Conservation (phyloP, 2,329 filamentous ascomycete genomes). For the Microsporum ferrugineum region DNA sequence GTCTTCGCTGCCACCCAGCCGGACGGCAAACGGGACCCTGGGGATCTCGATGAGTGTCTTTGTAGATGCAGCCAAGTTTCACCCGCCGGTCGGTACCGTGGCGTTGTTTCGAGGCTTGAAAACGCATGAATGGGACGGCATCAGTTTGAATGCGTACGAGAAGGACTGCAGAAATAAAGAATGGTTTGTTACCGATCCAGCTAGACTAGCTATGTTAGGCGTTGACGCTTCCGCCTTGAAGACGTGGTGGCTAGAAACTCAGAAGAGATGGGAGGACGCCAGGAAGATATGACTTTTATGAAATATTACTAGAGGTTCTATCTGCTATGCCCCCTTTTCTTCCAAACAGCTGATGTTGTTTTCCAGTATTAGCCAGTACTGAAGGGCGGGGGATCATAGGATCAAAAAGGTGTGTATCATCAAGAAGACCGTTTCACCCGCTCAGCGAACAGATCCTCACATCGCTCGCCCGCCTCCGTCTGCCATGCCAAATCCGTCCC, state of each 20-base stretch:
- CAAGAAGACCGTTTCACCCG: not conserved
- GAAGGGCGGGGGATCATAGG: not conserved
- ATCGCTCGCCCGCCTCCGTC: slow-evolving; percentile 14
- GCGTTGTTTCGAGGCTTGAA: slow-evolving; percentile 20
- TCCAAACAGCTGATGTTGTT: too few species aligned
- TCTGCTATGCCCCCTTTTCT: too few species aligned
- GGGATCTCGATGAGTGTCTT: slow-evolving; percentile 22
- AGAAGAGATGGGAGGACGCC: not conserved
- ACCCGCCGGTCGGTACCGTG: slow-evolving; percentile 19
- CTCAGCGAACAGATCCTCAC: slow-evolving; percentile 21
- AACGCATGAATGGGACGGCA: slow-evolving; percentile 20
- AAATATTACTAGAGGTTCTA: not conserved
- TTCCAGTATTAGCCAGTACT: too few species aligned
- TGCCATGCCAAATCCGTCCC: slow-evolving; percentile 18
- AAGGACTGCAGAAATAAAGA: slow-evolving; percentile 16
- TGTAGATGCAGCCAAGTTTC: slow-evolving; percentile 20
- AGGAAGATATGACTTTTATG: not conserved
- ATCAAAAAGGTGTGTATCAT: not conserved
- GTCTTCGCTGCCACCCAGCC: not conserved
- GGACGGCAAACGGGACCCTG: not conserved
- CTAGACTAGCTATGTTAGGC: slow-evolving; percentile 13
- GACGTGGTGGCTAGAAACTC: slow-evolving; percentile 15
- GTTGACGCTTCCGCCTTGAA: slow-evolving; percentile 14
- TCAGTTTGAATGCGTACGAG: slow-evolving; percentile 24
- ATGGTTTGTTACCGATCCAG: slow-evolving; percentile 18